These are phyloP conservation scores for Metschnikowia santaceciliae DNA, from an alignment of 805 yeast genomes.

Conservation along the genomic window DNA sequence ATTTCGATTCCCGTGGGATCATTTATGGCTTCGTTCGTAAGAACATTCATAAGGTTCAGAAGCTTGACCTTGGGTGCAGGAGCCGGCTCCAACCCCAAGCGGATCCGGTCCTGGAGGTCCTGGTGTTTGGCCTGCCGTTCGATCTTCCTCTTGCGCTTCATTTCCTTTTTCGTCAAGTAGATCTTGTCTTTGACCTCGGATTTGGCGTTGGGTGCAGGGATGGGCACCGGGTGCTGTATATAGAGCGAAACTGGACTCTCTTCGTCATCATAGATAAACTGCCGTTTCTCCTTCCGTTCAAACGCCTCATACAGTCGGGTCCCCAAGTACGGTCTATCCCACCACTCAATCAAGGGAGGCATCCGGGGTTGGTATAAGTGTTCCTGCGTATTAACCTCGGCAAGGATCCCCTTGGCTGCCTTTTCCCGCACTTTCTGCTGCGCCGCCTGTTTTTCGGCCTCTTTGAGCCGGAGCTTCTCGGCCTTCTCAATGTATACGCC, in stretches of 20 bases:
- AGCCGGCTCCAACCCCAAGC: conserved; percentile 78
- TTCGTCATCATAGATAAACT: conserved; percentile 34
- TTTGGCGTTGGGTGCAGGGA: conserved; percentile 45
- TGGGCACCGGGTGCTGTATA: conserved; percentile 78
- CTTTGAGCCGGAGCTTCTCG: conserved; percentile 43
- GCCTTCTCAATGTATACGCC: conserved; percentile 65
- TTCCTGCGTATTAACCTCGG: conserved; percentile 56
- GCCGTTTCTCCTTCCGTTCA: conserved; percentile 18
- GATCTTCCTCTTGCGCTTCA: conserved; percentile 67
- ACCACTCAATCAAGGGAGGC: conserved; percentile 82
- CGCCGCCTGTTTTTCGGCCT: conserved; percentile 6
- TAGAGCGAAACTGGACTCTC: conserved; percentile 58
- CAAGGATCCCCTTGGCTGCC: conserved; percentile 40
- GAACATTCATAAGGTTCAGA: conserved; percentile 78
- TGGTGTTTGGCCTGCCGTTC: conserved; percentile 59
- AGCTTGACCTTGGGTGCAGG: conserved; percentile 87
- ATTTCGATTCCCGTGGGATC: conserved; percentile 88
- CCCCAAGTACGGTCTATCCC: conserved; percentile 66
- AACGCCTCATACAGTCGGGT: conserved; percentile 35
- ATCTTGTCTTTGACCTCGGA: conserved; percentile 32
- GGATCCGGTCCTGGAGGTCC: conserved; percentile 72
- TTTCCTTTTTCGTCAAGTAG: conserved; percentile 71
- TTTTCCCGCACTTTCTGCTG: conserved; percentile 32
- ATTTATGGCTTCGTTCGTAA: conserved; percentile 77
- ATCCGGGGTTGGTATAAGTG: conserved; percentile 40